A percentile compares a stretch with the other conserved stretches of the same genome.
phyloP scores from a whole-genome alignment of 176 grass and related monocot genomes.

The Triticum timopheevii region DNA sequence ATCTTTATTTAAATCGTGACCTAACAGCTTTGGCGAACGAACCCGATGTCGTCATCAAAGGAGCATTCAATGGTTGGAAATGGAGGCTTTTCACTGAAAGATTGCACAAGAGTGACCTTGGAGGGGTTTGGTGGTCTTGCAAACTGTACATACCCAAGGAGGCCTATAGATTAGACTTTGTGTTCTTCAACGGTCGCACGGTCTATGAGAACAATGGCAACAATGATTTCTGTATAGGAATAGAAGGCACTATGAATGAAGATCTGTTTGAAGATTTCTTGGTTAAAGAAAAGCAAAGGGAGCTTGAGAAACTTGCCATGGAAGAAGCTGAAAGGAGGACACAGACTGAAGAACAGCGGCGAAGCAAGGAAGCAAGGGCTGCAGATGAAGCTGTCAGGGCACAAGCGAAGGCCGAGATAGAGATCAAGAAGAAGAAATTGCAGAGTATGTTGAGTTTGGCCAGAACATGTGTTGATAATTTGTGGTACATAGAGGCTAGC shows the following conservation, averaged over 20 bases:
- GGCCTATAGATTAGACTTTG: conserved; percentile 85
- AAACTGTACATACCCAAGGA: conserved; percentile 78
- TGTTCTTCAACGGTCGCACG: conserved; percentile 68
- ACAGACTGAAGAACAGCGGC: conserved; percentile 40
- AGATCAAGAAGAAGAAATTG: conserved; percentile 51
- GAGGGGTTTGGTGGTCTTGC: conserved; percentile 81
- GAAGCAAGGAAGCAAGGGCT: conserved; percentile 55
- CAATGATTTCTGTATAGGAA: conserved; percentile 60
- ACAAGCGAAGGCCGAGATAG: conserved; percentile 67
- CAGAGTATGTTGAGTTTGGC: conserved; percentile 35
- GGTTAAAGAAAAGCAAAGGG: conserved; percentile 60
- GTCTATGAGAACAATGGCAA: conserved; percentile 83
- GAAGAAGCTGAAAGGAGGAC: conserved; percentile 81
- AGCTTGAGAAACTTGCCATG: conserved; percentile 60
- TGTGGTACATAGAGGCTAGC: conserved; percentile 72
- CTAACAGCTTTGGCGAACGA: conserved; percentile 64
- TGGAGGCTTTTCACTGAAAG: conserved; percentile 79
- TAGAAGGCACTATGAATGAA: conserved; percentile 82
- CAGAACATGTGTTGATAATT: conserved; percentile 38
- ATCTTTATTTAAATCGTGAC: conserved; percentile 65
- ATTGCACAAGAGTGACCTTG: conserved; percentile 68
- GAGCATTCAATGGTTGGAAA: conserved; percentile 86
- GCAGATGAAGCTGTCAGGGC: conserved; percentile 48
- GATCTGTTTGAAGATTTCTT: conserved; percentile 68
- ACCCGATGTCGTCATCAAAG: conserved; percentile 73